phyloP scores from a whole-genome alignment of 1,284 basidiomycete species.

The Pseudozyma hubeiensis region DNA sequence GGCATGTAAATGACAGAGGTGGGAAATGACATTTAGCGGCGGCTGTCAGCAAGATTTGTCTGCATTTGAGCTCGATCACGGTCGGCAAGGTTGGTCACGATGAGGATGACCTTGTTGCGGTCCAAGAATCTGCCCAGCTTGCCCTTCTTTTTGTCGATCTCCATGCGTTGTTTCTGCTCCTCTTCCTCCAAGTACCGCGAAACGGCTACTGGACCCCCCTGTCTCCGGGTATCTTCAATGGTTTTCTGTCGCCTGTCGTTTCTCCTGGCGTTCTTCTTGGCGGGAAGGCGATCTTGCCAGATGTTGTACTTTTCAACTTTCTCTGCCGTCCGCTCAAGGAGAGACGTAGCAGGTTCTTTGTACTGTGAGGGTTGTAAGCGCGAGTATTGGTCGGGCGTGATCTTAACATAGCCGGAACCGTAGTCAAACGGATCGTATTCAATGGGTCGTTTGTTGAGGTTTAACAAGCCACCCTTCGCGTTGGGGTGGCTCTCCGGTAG shows the following conservation, averaged over 20 bases:
- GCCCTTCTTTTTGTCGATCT: conserved; percentile 3
- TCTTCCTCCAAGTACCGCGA: conserved; percentile 6
- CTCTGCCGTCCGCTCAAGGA: conserved; percentile 11
- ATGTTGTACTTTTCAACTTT: conserved; percentile 27
- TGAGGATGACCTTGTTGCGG: conserved; percentile 25
- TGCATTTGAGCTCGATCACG: conserved; percentile 5
- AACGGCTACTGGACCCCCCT: conserved; percentile 8
- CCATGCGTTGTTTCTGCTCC: background rate
- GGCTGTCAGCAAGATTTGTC: too few relatives aligned
- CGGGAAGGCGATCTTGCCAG: conserved; percentile 29
- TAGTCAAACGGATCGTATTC: conserved; percentile 34
- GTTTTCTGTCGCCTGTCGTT: conserved; percentile 5
- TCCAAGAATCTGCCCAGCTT: conserved; percentile 5
- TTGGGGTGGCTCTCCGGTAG: conserved; percentile 14
- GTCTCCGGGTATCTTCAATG: conserved; percentile 3
- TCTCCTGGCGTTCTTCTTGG: conserved; percentile 19
- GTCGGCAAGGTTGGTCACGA: conserved; percentile 18
- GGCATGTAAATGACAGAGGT: too few relatives aligned
- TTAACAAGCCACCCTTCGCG: conserved; percentile 21
- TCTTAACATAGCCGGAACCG: conserved; percentile 9
- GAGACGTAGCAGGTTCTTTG: conserved; percentile 1
- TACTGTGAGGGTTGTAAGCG: conserved; percentile 14
- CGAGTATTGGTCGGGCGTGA: conserved; percentile 9
- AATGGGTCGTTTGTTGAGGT: conserved; percentile 27
- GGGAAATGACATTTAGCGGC: too few relatives aligned